Evolutionary conservation across 306 rosid genomes (phyloP).

Genomic region (Pyrus betulifolia): DNA sequence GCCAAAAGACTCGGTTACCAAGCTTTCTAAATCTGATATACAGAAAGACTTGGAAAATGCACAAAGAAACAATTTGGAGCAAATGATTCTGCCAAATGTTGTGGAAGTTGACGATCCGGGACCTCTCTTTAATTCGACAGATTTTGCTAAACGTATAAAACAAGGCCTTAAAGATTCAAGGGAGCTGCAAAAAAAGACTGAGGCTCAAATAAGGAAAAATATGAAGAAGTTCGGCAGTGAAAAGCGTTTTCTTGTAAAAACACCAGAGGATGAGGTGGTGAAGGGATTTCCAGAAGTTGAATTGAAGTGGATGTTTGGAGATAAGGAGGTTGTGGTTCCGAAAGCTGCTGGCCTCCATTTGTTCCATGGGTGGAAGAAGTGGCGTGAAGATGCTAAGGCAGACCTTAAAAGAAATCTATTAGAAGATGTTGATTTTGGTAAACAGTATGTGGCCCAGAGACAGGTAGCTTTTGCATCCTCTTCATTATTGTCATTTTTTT

Average conservation of each 20-base stretch:
- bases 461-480: conserved; percentile 42
- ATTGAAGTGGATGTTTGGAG: conserved; percentile 85
- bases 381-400: conserved; percentile 81
- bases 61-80: conserved; percentile 68
- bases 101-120: conserved; percentile 61
- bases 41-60: conserved; percentile 70
- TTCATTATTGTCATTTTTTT: background rate
- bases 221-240: conserved; percentile 69
- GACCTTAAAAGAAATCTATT: conserved; percentile 59
- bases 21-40: conserved; percentile 62
- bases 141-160: conserved; percentile 51
- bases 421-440: conserved; percentile 57
- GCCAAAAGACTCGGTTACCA: conserved; percentile 36
- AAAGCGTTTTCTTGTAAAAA: conserved; percentile 39
- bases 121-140: conserved; percentile 45
- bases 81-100: conserved; percentile 60
- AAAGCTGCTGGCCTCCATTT: conserved; percentile 70
- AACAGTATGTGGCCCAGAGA: conserved; percentile 58
- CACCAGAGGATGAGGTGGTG: conserved; percentile 73
- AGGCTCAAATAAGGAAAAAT: conserved; percentile 52
- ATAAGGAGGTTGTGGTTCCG: conserved; percentile 75
- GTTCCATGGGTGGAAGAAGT: conserved; percentile 89
- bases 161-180: conserved; percentile 69
- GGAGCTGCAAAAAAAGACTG: conserved; percentile 54
- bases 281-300: conserved; percentile 86